Conservation (phyloP, 805 yeast genomes). For the Saccharomyces jurei region DNA sequence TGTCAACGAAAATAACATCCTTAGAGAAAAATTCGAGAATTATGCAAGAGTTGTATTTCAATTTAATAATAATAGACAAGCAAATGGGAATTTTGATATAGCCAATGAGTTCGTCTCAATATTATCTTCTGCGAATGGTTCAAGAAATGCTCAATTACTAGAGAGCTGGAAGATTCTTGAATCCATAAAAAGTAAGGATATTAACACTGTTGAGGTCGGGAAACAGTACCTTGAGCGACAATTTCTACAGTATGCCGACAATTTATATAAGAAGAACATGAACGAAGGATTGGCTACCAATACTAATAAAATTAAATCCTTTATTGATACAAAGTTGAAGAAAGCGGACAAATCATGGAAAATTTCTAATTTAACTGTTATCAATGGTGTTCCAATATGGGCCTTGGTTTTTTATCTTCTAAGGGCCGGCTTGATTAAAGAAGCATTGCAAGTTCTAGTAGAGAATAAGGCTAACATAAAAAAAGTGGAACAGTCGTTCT, state of each 20-base stretch:
- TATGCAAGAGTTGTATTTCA: constrained; percentile 65
- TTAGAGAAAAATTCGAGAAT: constrained; percentile 55
- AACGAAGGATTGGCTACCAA: constrained; percentile 66
- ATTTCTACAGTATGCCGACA: constrained; percentile 67
- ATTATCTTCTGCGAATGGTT: constrained; percentile 42
- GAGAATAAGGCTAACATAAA: constrained; percentile 65
- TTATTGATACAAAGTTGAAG: constrained; percentile 41
- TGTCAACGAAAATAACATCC: constrained; percentile 35
- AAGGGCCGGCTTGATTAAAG: constrained; percentile 74
- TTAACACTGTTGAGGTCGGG: constrained; percentile 46
- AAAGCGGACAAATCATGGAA: constrained; percentile 43
- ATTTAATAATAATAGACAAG: constrained; percentile 62
- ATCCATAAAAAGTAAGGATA: constrained; percentile 26
- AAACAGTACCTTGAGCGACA: constrained; percentile 62
- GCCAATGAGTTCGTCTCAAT: constrained; percentile 53
- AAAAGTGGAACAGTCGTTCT: constrained; percentile 78
- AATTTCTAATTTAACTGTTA: constrained; percentile 47
- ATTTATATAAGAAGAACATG: constrained; percentile 44
- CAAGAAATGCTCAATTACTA: constrained; percentile 59
- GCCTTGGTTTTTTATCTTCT: constrained; percentile 77
- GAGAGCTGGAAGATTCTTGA: constrained; percentile 68
- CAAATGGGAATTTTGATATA: constrained; percentile 44
- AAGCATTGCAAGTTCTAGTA: constrained; percentile 63
- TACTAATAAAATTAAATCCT: constrained; percentile 60
- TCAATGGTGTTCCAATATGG: constrained; percentile 91